Base-by-base conservation (phyloP, 2,329 filamentous ascomycete genomes). In the Neofusicoccum sp. region DNA sequence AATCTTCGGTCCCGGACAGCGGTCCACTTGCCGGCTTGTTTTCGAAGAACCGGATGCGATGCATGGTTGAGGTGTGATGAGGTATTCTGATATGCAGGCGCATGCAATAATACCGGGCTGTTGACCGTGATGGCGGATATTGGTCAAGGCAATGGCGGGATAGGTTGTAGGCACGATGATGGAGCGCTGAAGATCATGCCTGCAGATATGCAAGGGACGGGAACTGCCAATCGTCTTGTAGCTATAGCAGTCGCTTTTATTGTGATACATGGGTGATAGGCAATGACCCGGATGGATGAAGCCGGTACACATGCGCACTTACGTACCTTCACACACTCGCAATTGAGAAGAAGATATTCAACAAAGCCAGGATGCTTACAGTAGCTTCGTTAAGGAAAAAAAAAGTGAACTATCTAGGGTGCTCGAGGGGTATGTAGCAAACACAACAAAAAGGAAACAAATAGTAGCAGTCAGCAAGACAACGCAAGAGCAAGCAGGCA, bases 361-460 rank as follows among this genome's bases (percentile, higher is more conserved):
- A 58, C 54, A 36, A 44, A 45, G 54, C 54, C 45, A 58, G 54
- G n/a, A 45, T 31, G 29, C 54, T 45, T 58, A 41, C 54, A 58
- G n/a, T 58, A 58, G 41, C 54, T 58, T 45, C 54, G 54, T 58
- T 58, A 44, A 16, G 6, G 34, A 58, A 43, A 41, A 44, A 45
- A 45, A 54, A 54, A 58, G 36, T 31, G 45, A 39, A 49, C 56
- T 60, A 60, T 60, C 56, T 60, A 60, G 45, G 44, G 44, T 60
- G 56, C 43, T 58, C n/a, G 45, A 49, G 56, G 56, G 56, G 56
- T 60, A 60, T 60, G 56, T 60, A 48, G 56, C 56, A 60, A 31
- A 47, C 41, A 49, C 31, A 60, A 14, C n/a, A 22, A 45, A 49
- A 39, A 36, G 22, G 47, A 48, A 45, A 22, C 39, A 43, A 47